phyloP scores from a whole-genome alignment of 179 eudicot genomes.

The Vitellaria paradoxa region DNA sequence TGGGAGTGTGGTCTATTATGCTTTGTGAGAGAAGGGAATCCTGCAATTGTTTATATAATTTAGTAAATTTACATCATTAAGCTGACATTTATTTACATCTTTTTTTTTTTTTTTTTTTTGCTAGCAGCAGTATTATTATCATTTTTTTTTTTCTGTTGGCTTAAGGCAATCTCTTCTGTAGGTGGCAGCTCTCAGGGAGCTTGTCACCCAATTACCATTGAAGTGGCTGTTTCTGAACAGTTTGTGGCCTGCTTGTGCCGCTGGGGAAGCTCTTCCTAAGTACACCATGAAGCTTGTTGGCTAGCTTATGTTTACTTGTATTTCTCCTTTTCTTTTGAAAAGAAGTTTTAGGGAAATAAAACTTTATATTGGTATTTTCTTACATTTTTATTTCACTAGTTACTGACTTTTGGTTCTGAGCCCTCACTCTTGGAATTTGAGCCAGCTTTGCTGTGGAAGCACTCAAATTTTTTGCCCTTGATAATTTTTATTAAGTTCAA shows the following conservation, averaged over 20 bases:
- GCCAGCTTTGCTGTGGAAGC: background rate
- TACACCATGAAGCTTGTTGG: background rate
- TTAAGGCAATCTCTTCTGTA: background rate
- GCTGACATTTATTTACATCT: background rate
- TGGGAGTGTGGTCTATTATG: slow-evolving; percentile 6
- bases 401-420: background rate
- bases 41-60: background rate
- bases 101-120: background rate
- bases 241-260: no score
- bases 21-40: background rate
- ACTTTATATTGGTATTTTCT: background rate
- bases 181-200: background rate
- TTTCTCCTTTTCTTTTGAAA: background rate
- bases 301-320: background rate
- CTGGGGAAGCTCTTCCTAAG: background rate
- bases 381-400: background rate
- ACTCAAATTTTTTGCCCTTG: background rate
- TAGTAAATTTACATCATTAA: background rate
- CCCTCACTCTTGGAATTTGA: background rate
- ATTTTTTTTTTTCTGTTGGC: background rate
- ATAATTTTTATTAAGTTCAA: background rate
- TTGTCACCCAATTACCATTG: background rate
- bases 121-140: background rate
- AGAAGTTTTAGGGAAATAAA: background rate
- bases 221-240: no score